Conservation (phyloP, 108 stramenopile genomes). For the Stephanodiscus minutulus region DNA sequence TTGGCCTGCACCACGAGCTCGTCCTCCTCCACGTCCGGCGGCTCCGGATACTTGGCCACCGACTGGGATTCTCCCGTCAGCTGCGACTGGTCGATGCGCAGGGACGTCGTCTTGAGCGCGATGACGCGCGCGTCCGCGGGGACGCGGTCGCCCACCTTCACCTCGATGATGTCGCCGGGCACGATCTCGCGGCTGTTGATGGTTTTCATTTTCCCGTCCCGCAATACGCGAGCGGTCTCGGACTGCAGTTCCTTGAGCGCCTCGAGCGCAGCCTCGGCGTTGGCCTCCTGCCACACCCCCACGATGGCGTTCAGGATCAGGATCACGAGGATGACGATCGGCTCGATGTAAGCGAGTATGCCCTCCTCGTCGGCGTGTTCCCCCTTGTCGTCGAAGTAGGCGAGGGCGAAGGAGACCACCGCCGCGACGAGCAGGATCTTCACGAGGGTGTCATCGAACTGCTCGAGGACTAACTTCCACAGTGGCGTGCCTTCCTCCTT, state of each 20-base stretch:
- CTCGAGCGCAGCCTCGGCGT: constrained; percentile 87
- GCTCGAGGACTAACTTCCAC: constrained; percentile 90
- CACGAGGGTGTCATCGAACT: constrained; percentile 96
- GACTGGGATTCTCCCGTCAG: constrained; percentile 55
- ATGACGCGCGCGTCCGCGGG: constrained; percentile 70
- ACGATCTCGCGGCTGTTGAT: constrained; percentile 54
- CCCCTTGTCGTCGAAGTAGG: constrained; percentile 89
- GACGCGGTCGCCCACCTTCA: constrained; percentile 82
- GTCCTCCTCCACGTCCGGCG: constrained; percentile 27
- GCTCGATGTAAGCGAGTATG: constrained; percentile 86
- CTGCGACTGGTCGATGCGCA: constrained; percentile 49
- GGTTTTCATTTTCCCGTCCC: constrained; percentile 64
- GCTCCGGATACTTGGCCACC: constrained; percentile 31
- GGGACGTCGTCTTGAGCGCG: constrained; percentile 34
- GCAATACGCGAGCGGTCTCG: constrained; percentile 67
- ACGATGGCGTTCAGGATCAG: constrained; percentile 96
- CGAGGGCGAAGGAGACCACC: constrained; percentile 88
- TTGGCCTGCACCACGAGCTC: constrained; percentile 65
- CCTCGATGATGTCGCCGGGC: constrained; percentile 81
- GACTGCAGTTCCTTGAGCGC: constrained; percentile 94
- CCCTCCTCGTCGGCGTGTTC: constrained; percentile 62
- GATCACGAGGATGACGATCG: constrained; percentile 92
- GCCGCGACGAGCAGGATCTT: constrained; percentile 95
- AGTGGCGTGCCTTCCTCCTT: constrained; percentile 68
- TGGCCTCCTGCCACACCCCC: constrained; percentile 92